phyloP scores from a whole-genome alignment of 2,329 filamentous ascomycete species.

The Colletotrichum musae region DNA sequence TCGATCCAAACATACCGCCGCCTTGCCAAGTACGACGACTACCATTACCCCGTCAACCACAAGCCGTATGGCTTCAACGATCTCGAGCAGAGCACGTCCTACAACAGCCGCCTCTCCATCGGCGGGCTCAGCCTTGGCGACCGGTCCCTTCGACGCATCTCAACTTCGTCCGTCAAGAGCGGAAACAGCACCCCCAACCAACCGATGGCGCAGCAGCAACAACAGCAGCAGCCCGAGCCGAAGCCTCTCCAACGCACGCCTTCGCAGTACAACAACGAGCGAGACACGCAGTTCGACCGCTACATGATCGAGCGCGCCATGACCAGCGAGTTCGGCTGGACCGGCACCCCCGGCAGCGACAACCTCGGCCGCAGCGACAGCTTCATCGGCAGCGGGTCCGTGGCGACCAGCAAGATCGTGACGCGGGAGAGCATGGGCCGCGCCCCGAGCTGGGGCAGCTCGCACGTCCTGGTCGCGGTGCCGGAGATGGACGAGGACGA shows the following conservation, averaged over 20 bases:
- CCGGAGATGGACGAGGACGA: constrained; percentile 55
- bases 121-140: constrained; percentile 31
- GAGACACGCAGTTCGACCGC: constrained; percentile 47
- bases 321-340: constrained; percentile 52
- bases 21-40: constrained; percentile 64
- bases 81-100: constrained; percentile 43
- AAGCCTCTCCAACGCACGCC: constrained; percentile 17
- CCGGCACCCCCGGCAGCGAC: constrained; percentile 32
- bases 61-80: constrained; percentile 62
- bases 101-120: constrained; percentile 36
- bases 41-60: constrained; percentile 63
- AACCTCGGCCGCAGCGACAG: constrained; percentile 45
- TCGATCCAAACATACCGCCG: constrained; percentile 63
- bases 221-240: constrained; percentile 12
- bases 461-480: constrained; percentile 55
- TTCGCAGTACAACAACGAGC: constrained; percentile 46
- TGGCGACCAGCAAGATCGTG: constrained; percentile 38
- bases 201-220: constrained; percentile 6
- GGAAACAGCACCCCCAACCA: constrained; percentile 13
- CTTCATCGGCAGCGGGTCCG: constrained; percentile 44
- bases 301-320: constrained; percentile 52
- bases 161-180: constrained; percentile 37
- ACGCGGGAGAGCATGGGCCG: constrained; percentile 47
- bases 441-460: constrained; percentile 54
- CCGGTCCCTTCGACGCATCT: constrained; percentile 40